phyloP scores from a whole-genome alignment of 176 grass and related monocot genomes.

The Rhipidocladum racemiflorum region DNA sequence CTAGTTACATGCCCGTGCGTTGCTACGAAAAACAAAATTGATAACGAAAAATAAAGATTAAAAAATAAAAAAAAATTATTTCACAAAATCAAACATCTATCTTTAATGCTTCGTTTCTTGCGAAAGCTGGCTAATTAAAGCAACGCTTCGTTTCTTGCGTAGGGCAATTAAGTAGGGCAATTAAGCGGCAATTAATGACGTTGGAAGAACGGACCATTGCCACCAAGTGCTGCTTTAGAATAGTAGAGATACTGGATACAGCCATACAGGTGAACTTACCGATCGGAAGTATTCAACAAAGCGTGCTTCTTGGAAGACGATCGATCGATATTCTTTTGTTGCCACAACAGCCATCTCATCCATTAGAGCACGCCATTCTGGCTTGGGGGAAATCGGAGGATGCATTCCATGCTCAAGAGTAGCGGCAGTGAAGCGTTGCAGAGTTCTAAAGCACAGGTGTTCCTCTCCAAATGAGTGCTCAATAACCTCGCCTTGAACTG shows the following conservation, averaged over 20 bases:
- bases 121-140: too few species aligned
- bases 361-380: slow-evolving; percentile 87
- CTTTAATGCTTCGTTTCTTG: too few species aligned
- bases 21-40: too few species aligned
- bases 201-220: too few species aligned
- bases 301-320: slow-evolving; percentile 85
- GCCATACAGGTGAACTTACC: slow-evolving; percentile 46
- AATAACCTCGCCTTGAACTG: slow-evolving; percentile 95
- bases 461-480: slow-evolving; percentile 97
- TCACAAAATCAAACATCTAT: too few species aligned
- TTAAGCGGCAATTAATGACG: too few species aligned
- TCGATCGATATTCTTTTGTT: slow-evolving; percentile 82
- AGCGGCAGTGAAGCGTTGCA: slow-evolving; percentile 90
- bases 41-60: too few species aligned
- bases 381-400: slow-evolving; percentile 86
- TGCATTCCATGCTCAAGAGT: slow-evolving; percentile 97
- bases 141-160: too few species aligned
- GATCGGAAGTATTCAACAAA: slow-evolving; percentile 98
- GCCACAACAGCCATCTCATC: slow-evolving; percentile 87
- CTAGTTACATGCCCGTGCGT: too few species aligned
- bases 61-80: too few species aligned
- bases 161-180: too few species aligned
- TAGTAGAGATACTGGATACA: slow-evolving; percentile 9
- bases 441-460: slow-evolving; percentile 90
- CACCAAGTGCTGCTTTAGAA: too few species aligned